Percentiles rank a stretch among this genome's conserved stretches.
phyloP scores from a whole-genome alignment of 305 asterid genomes.

The Solanum hybrid region DNA sequence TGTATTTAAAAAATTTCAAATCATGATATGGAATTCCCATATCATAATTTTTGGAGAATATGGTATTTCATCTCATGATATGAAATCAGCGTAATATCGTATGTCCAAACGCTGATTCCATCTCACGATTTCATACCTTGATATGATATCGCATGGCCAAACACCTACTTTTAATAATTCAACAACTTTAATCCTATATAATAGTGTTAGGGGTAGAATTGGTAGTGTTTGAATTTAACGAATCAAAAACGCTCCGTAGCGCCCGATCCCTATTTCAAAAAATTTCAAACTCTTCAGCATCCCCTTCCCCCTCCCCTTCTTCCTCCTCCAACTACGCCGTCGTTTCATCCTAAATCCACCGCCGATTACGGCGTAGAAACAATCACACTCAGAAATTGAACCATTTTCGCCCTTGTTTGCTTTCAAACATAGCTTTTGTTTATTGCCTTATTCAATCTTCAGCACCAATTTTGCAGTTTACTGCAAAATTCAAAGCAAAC shows the following conservation, averaged over 20 bases:
- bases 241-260: slow-evolving; percentile 10
- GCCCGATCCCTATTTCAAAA: slow-evolving; percentile 34
- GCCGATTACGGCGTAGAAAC: neutral
- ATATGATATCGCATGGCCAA: no score
- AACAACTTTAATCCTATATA: no score
- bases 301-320: slow-evolving; percentile 1
- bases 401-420: neutral
- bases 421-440: neutral
- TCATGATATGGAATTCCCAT: no score
- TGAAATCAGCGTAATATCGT: no score
- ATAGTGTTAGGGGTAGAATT: slow-evolving; percentile 13
- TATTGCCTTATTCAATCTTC: slow-evolving; percentile 10
- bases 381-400: neutral
- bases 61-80: no score
- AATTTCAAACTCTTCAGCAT: slow-evolving; percentile 10
- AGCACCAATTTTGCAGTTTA: slow-evolving; percentile 31
- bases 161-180: no score
- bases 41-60: no score
- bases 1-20: no score
- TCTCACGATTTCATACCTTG: no score
- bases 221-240: slow-evolving; percentile 22
- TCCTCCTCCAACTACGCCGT: slow-evolving; percentile 4
- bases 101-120: no score
- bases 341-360: neutral
- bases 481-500: neutral